phyloP scores from a whole-genome alignment of 805 yeast species.

The Kluyveromyces siamensis region DNA sequence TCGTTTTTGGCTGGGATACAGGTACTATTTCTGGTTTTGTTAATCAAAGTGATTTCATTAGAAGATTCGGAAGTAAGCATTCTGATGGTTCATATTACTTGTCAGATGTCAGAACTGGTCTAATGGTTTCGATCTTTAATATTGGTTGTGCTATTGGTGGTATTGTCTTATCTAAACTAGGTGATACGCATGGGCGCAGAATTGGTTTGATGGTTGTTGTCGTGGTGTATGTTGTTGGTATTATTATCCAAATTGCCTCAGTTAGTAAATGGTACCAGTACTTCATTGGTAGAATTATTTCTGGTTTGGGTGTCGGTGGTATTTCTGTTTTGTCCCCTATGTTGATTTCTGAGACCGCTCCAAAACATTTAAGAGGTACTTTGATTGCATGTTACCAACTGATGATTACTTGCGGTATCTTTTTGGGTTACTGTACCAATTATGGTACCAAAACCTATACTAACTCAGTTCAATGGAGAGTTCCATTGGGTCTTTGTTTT shows the following conservation, averaged over 20 bases:
- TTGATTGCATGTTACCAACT: constrained; percentile 63
- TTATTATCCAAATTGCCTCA: constrained; percentile 53
- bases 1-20: constrained; percentile 73
- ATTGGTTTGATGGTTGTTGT: constrained; percentile 49
- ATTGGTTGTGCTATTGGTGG: constrained; percentile 73
- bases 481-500: constrained; percentile 52
- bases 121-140: constrained; percentile 52
- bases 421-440: constrained; percentile 65
- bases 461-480: constrained; percentile 60
- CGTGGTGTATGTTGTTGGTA: constrained; percentile 57
- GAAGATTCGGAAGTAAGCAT: constrained; percentile 45
- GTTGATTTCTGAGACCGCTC: constrained; percentile 41
- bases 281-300: constrained; percentile 55
- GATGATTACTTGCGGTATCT: constrained; percentile 64
- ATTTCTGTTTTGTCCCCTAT: constrained; percentile 69
- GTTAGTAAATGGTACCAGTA: constrained; percentile 54
- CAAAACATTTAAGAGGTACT: constrained; percentile 50
- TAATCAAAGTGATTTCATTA: constrained; percentile 42
- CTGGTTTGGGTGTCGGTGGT: constrained; percentile 74
- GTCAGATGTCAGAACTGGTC: constrained; percentile 45
- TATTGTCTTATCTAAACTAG: constrained; percentile 45
- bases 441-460: constrained; percentile 39
- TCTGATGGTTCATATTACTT: constrained; percentile 37
- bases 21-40: constrained; percentile 73
- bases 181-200: constrained; percentile 58